These are phyloP conservation scores for Rhodamnia argentea DNA, from an alignment of 345 rosid genomes.

Conservation along the genomic window DNA sequence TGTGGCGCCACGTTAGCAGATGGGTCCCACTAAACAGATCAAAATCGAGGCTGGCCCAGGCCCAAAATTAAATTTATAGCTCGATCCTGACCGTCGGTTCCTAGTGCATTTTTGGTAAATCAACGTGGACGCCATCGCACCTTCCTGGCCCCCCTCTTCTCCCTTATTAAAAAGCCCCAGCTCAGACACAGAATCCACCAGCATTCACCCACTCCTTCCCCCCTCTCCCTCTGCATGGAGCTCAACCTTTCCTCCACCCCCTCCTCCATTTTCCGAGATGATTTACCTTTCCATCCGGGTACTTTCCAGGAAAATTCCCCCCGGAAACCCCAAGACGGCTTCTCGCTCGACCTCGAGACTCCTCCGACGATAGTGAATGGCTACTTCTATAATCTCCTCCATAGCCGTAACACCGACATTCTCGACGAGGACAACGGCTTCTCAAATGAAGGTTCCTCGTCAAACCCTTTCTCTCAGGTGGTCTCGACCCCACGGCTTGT, in stretches of 20 bases:
- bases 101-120: neutral
- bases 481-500: neutral
- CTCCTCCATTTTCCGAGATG: conserved; percentile 15
- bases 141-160: neutral
- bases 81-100: neutral
- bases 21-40: neutral
- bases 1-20: neutral
- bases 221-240: conserved; percentile 24
- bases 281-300: conserved; percentile 20
- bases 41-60: neutral
- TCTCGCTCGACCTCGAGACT: neutral
- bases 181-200: neutral
- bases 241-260: conserved; percentile 4
- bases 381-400: neutral
- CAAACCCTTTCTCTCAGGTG: conserved; percentile 7
- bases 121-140: neutral
- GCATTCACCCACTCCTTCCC: neutral
- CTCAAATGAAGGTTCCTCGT: neutral
- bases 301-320: conserved; percentile 11
- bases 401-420: neutral
- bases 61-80: neutral
- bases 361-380: neutral
- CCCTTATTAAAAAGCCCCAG: neutral
- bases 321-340: neutral
- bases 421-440: neutral